Base-by-base conservation (phyloP, 768 basidiomycete genomes). In the Boletus sensibilis region DNA sequence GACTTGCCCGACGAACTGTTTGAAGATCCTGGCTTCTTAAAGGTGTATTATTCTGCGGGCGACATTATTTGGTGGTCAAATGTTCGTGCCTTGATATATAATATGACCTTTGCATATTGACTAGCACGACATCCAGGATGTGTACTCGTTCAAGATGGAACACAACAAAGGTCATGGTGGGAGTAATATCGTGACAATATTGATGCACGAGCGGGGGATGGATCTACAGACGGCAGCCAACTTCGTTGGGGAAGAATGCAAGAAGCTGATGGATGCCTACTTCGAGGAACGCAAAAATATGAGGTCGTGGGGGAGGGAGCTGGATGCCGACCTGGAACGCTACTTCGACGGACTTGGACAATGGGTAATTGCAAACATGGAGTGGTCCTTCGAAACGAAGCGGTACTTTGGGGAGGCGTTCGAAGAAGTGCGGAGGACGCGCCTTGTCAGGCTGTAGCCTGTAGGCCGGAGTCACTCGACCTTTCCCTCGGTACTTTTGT, bases 121-220 rank as follows among this genome's bases (percentile, higher is more conserved):
- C 44, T 34, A 41, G 35, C 23, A 43, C 13, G 40, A 34, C 51
- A 57, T 47, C 43, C 62, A 87, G 86, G 86, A 89, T 57, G 70
- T 88, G 16, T 87, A 86, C 64, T 87, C 85, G 9, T 89, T 88
- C 70, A 82, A 86, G 68, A 83, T 86, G 80, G 87, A 90, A 62
- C 84, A 86, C 62, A 78, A 81, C 49, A 81, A 81, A 62, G 88
- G 86, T 20, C 80, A 83, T 50, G 75, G 72, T 27, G 83, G 82
- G 54, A 87, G 87, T 65, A 90, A 88, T 66, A 77, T 88, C 61
- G 75, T 90, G 49, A 85, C 84, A 10, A 84, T 88, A 37, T 77
- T 87, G 56, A 87, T 87, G 83, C 69, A 80, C 56, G 78, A 81
- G 59, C 77, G 77, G 51, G 62, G 71, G 21, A 68, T 85, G 48